A percentile compares a stretch with the other conserved stretches of the same genome.
phyloP scores from a whole-genome alignment of 1,139 yeast species.

The Magnusiomyces ingens region DNA sequence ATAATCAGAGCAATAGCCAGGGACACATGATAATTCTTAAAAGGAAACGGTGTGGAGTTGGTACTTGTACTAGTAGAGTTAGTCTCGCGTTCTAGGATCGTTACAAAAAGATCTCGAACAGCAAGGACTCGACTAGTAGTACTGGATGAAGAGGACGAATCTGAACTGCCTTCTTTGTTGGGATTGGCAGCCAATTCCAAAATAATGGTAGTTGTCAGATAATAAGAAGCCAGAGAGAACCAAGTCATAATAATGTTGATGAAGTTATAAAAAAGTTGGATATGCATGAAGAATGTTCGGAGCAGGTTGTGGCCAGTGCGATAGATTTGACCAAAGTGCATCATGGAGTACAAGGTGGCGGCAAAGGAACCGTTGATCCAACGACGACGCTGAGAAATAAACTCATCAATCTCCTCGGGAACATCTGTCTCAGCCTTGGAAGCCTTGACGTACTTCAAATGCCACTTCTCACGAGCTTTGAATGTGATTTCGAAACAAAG shows the following conservation, averaged over 20 bases:
- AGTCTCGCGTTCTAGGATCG: too few relatives aligned
- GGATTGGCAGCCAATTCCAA: conserved; percentile 39
- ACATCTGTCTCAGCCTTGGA: conserved; percentile 96
- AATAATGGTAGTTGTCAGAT: conserved; percentile 57
- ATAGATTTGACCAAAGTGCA: conserved; percentile 69
- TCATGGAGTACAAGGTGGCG: conserved; percentile 80
- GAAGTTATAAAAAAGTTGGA: conserved; percentile 75
- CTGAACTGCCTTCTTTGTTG: not conserved
- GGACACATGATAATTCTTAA: conserved; percentile 17
- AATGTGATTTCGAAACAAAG: conserved; percentile 89
- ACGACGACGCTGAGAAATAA: conserved; percentile 85
- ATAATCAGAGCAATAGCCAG: conserved; percentile 33
- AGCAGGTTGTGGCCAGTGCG: conserved; percentile 64
- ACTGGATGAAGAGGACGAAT: too few relatives aligned
- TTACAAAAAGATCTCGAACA: too few relatives aligned
- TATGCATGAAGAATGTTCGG: conserved; percentile 63
- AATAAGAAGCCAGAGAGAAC: conserved; percentile 78
- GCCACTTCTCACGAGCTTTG: conserved; percentile 74
- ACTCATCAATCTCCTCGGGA: conserved; percentile 80
- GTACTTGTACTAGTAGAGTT: too few relatives aligned
- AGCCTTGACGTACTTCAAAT: conserved; percentile 76
- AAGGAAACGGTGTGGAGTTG: conserved; percentile 9
- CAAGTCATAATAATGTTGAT: conserved; percentile 63
- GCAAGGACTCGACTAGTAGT: too few relatives aligned
- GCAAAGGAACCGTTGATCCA: conserved; percentile 97